Conservation (phyloP, 116 monocot species). For the Phalaenopsis hybrid region DNA sequence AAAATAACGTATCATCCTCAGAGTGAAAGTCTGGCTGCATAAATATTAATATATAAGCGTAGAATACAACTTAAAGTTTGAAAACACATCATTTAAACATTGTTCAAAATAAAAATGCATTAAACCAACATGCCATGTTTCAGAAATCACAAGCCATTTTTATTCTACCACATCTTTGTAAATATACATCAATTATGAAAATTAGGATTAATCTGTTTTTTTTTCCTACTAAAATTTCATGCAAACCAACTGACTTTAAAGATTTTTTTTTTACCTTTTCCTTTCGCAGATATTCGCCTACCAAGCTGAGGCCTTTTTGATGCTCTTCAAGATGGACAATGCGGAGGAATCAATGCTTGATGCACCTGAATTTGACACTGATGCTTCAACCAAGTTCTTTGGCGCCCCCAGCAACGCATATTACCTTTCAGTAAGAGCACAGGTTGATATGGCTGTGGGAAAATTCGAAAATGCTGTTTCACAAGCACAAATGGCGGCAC, state of each 20-base stretch:
- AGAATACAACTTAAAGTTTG: no score
- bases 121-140: no score
- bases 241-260: neutral
- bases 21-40: no score
- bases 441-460: conserved; percentile 44
- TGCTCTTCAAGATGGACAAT: conserved; percentile 39
- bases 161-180: no score
- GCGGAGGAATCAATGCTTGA: conserved; percentile 29
- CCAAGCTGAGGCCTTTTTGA: conserved; percentile 49
- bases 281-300: conserved; percentile 33
- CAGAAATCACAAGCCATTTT: no score
- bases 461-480: conserved; percentile 58
- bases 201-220: neutral
- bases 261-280: neutral
- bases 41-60: no score
- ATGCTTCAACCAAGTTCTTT: conserved; percentile 35
- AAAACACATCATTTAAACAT: no score
- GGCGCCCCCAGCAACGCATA: conserved; percentile 30
- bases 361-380: conserved; percentile 38
- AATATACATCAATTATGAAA: no score
- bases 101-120: no score
- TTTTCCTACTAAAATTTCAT: neutral
- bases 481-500: conserved; percentile 26
- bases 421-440: conserved; percentile 30
- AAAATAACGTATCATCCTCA: no score